These are phyloP conservation scores for Colletotrichum truncatum DNA, from an alignment of 2,329 filamentous ascomycete genomes.

Conservation along the genomic window DNA sequence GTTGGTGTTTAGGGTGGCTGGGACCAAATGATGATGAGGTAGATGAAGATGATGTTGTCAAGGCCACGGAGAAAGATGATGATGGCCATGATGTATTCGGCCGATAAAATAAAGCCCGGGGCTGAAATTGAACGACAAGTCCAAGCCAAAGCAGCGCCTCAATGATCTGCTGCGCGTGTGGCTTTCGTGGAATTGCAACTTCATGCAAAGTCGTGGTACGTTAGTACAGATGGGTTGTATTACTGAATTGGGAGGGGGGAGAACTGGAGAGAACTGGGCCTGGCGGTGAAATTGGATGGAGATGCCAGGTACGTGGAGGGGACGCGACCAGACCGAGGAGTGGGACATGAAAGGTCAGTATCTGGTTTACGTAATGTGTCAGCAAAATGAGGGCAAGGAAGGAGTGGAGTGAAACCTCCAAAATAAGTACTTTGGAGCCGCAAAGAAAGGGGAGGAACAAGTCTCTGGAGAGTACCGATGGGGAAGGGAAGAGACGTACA, in stretches of 20 bases:
- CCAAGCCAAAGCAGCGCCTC: conserved; percentile 22
- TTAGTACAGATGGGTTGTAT: too few species aligned
- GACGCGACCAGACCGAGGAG: not conserved
- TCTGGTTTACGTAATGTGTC: conserved; percentile 20
- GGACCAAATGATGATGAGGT: not conserved
- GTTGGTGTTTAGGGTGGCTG: not conserved
- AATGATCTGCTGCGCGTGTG: conserved; percentile 29
- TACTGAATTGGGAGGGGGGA: conserved; percentile 1
- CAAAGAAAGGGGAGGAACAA: not conserved
- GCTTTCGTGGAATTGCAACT: conserved; percentile 28
- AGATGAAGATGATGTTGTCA: not conserved
- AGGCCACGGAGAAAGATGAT: too few species aligned
- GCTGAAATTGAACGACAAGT: conserved; percentile 16
- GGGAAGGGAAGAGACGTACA: too few species aligned
- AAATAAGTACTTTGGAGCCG: conserved; percentile 15
- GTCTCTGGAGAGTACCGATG: too few species aligned
- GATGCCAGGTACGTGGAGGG: conserved; percentile 12
- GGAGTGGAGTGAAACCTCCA: not conserved
- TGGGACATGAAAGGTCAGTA: conserved; percentile 14
- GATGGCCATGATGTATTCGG: conserved; percentile 4
- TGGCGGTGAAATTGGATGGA: conserved; percentile 26
- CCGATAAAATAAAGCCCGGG: not conserved
- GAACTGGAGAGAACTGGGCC: not conserved
- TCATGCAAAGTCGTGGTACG: conserved; percentile 26
- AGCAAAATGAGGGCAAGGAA: not conserved